These are phyloP conservation scores for Trametes coccinea DNA, from an alignment of 768 basidiomycete species.

Conservation along the genomic window DNA sequence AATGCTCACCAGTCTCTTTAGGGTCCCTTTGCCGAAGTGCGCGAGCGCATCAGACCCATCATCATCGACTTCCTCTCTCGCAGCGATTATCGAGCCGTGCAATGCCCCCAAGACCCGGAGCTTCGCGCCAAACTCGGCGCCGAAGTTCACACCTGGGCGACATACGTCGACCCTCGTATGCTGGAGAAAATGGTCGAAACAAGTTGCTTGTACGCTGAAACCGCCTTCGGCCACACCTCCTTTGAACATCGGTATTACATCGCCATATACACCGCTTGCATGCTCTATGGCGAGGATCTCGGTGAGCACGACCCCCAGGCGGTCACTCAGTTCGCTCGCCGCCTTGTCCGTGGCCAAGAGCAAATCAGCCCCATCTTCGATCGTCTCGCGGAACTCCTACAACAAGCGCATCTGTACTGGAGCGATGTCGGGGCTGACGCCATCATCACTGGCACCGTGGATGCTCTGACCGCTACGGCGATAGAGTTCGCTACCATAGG, in stretches of 20 bases:
- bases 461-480: slow-evolving; percentile 37
- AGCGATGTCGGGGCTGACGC: slow-evolving; percentile 32
- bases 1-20: not conserved
- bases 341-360: slow-evolving; percentile 31
- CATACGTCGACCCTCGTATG: slow-evolving; percentile 4
- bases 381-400: slow-evolving; percentile 37
- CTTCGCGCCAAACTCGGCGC: slow-evolving; percentile 3
- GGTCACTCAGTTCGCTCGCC: slow-evolving; percentile 38
- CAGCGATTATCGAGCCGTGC: not conserved
- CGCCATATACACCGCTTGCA: slow-evolving; percentile 42
- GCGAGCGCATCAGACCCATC: not conserved
- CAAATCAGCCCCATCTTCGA: slow-evolving; percentile 39
- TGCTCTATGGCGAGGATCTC: slow-evolving; percentile 41
- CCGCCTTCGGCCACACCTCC: slow-evolving; percentile 20
- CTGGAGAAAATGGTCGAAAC: slow-evolving; percentile 17
- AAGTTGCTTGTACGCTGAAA: slow-evolving; percentile 18
- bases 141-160: slow-evolving; percentile 3
- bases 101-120: not conserved
- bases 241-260: slow-evolving; percentile 34
- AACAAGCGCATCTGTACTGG: slow-evolving; percentile 34
- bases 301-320: slow-evolving; percentile 27
- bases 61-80: slow-evolving; percentile 4
- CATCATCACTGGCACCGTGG: slow-evolving; percentile 36
- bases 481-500: slow-evolving; percentile 36
- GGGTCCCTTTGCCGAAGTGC: not conserved